Base-by-base conservation (phyloP, 176 grass and related monocot genomes). In the Lolium multiflorum region DNA sequence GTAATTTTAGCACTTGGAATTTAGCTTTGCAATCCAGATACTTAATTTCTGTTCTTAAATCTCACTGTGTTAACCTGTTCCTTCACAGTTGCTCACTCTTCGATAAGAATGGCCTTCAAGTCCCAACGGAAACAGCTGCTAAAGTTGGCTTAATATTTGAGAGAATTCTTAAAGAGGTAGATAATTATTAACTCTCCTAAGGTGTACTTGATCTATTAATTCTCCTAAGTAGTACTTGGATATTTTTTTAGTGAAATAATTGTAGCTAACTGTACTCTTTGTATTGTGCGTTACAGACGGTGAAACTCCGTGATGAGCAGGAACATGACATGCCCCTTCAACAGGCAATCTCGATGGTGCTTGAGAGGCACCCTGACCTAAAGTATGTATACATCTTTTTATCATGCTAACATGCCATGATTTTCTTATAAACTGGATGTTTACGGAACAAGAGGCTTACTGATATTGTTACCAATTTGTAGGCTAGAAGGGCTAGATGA, bases 321-420 rank as follows among this genome's bases (percentile, higher is more conserved):
- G 89, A 77, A 71, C 74, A 86, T 31, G 94, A 94, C 71, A 99
- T 99, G 92, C 93, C 94, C 61, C 82, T 99, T 47, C 79, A 90
- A 22, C 86, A 99, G 83, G 97, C 97, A 6, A 94, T 99, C 12
- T 89, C 92, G 28, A 93, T 99, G 82, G 97, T 99, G 61, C 89
- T 99, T 83, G 89, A 90, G 64, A 99, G 81, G 85, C 82, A 96
- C 51, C 94, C 97, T 35, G 11, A 91, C 68, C 87, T 99, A 38
- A 99, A 91, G 97, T 99, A 88, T 37, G n/a, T n/a, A n/a, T n/a
- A n/a, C n/a, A n/a, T n/a, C n/a, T n/a, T n/a, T n/a, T n/a, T n/a
- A n/a, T n/a, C n/a, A n/a, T n/a, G n/a, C n/a, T n/a, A n/a, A n/a
- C n/a, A n/a, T n/a, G n/a, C n/a, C n/a, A n/a, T n/a, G 1, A 58